Conservation (phyloP, 2,329 filamentous ascomycete genomes). For the Xylaria sp. region DNA sequence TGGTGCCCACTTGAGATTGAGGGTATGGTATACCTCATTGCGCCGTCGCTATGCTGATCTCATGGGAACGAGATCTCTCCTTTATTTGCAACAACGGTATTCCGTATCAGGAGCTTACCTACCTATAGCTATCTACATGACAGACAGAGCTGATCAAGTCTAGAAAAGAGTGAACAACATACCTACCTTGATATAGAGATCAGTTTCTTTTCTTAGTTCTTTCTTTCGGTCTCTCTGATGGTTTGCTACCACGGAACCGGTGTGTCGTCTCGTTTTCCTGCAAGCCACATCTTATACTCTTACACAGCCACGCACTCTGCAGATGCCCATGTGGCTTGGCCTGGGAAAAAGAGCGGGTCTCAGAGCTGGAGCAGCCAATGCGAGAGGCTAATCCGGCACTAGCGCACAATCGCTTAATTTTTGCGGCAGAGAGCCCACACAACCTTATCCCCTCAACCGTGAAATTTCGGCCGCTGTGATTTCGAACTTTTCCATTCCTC, state of each 20-base stretch:
- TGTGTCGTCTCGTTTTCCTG: background rate
- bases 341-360: constrained; percentile 8
- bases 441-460: constrained; percentile 21
- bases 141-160: background rate
- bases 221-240: too few species aligned
- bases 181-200: background rate
- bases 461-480: constrained; percentile 25
- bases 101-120: background rate
- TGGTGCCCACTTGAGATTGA: constrained; percentile 7
- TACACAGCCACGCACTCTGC: background rate
- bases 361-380: background rate
- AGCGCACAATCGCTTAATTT: constrained; percentile 30
- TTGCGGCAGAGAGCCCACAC: constrained; percentile 24
- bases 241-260: background rate
- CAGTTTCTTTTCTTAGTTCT: background rate
- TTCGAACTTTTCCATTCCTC: constrained; percentile 28
- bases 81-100: constrained; percentile 4
- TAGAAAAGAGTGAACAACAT: background rate
- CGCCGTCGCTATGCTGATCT: background rate
- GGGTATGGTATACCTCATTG: background rate
- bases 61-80: background rate
- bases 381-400: constrained; percentile 7
- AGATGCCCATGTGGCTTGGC: constrained; percentile 1
- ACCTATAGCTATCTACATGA: background rate
- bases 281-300: constrained; percentile 1